phyloP scores from a whole-genome alignment of 2,329 filamentous ascomycete genomes.

The Botryotinia globosa region DNA sequence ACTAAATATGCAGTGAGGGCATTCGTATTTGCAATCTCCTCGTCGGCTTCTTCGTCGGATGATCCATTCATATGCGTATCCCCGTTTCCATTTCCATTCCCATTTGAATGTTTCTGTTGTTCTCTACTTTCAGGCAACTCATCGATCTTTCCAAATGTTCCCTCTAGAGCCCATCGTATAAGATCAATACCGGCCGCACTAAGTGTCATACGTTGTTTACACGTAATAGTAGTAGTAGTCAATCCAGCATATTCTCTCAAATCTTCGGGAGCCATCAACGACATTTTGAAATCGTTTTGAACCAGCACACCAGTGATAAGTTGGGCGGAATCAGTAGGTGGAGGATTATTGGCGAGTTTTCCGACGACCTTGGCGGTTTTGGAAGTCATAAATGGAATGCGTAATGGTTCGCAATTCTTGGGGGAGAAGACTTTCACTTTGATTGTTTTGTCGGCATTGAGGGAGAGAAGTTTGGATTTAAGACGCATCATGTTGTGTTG shows the following conservation, averaged over 20 bases:
- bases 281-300: conserved; percentile 97
- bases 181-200: conserved; percentile 86
- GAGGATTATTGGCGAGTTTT: conserved; percentile 78
- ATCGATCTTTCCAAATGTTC: conserved; percentile 87
- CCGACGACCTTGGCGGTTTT: conserved; percentile 96
- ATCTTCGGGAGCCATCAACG: conserved; percentile 94
- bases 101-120: conserved; percentile 42
- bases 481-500: conserved; percentile 97
- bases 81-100: conserved; percentile 29
- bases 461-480: conserved; percentile 89
- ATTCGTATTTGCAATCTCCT: conserved; percentile 52
- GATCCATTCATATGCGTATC: conserved; percentile 41
- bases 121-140: conserved; percentile 46
- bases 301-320: conserved; percentile 89
- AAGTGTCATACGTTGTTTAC: conserved; percentile 85
- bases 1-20: conserved; percentile 61
- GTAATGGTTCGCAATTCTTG: conserved; percentile 89
- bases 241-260: conserved; percentile 94
- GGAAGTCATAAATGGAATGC: conserved; percentile 92
- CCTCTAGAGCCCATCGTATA: conserved; percentile 90
- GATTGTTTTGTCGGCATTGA: conserved; percentile 72
- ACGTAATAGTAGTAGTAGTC: conserved; percentile 90
- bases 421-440: conserved; percentile 93
- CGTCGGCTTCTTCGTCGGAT: conserved; percentile 59
- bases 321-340: conserved; percentile 48